A percentile compares a stretch with the other conserved stretches of the same genome.
Conservation (phyloP, 2,329 filamentous ascomycete species). For the Clarireedia monteithiana region DNA sequence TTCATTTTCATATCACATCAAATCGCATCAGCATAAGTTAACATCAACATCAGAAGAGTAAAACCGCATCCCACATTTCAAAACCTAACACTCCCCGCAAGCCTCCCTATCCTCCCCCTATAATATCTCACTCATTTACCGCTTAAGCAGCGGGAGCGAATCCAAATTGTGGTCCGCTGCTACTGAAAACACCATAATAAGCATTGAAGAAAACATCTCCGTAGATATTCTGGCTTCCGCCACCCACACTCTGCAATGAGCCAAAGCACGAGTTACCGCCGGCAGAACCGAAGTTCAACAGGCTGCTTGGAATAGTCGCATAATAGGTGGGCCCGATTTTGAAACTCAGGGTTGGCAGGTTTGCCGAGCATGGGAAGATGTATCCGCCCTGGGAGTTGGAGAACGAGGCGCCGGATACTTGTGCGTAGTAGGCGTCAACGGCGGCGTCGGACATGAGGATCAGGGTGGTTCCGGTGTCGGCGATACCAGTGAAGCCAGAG, state of each 20-base stretch:
- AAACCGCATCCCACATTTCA: no score
- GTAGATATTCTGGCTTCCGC: conserved; percentile 25
- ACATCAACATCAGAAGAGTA: no score
- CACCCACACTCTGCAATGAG: conserved; percentile 29
- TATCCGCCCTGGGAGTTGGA: conserved; percentile 27
- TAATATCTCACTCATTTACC: no score
- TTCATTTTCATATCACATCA: no score
- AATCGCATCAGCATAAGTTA: no score
- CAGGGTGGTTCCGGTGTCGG: conserved; percentile 36
- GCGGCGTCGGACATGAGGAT: conserved; percentile 30
- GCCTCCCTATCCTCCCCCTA: no score
- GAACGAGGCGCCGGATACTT: conserved; percentile 28
- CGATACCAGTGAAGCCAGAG: conserved; percentile 25
- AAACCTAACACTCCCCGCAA: no score
- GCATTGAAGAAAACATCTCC: conserved; percentile 30
- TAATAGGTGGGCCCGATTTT: conserved; percentile 26
- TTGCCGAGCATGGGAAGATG: conserved; percentile 30
- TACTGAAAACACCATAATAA: conserved; percentile 26
- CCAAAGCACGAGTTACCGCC: conserved; percentile 29
- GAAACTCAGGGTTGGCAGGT: conserved; percentile 30
- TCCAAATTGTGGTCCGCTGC: conserved; percentile 11
- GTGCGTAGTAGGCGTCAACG: conserved; percentile 31
- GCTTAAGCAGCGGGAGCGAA: no score
- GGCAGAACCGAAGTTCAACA: conserved; percentile 30
- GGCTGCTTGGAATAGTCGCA: conserved; percentile 29